These are phyloP conservation scores for Mikania micrantha DNA, from an alignment of 129 eudicot species.

Conservation along the genomic window DNA sequence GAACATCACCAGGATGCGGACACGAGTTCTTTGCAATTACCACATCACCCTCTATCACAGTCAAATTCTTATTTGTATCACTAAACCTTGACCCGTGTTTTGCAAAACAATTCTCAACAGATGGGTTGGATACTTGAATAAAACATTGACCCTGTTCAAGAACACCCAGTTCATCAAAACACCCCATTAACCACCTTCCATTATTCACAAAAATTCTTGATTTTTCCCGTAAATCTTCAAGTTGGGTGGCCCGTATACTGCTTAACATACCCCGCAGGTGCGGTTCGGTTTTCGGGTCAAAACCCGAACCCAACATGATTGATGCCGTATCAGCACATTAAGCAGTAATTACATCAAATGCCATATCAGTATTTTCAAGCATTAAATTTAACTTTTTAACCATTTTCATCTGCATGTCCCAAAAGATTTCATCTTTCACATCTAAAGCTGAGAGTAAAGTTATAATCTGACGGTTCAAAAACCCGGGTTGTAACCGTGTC, in stretches of 20 bases:
- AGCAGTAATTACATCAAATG: slow-evolving; percentile 5
- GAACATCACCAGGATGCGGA: slow-evolving; percentile 1
- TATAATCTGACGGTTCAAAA: slow-evolving; percentile 53
- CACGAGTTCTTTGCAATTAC: slow-evolving; percentile 11
- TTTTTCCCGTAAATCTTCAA: slow-evolving; percentile 4
- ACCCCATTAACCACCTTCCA: slow-evolving; percentile 13
- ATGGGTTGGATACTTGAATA: slow-evolving; percentile 5
- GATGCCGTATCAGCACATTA: slow-evolving; percentile 8
- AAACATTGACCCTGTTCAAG: slow-evolving; percentile 7
- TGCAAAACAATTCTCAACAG: slow-evolving; percentile 3
- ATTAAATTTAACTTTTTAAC: background rate
- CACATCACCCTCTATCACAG: background rate
- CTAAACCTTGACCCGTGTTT: slow-evolving; percentile 9
- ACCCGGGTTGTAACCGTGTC: slow-evolving; percentile 63
- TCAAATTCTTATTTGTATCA: slow-evolving; percentile 1
- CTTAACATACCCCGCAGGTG: slow-evolving; percentile 9
- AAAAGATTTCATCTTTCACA: slow-evolving; percentile 4
- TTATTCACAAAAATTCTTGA: slow-evolving; percentile 2
- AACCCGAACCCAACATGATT: slow-evolving; percentile 10
- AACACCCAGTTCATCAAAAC: slow-evolving; percentile 9
- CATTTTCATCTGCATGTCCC: slow-evolving; percentile 12
- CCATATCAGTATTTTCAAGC: slow-evolving; percentile 4
- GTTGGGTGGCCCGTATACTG: slow-evolving; percentile 2
- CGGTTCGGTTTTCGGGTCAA: slow-evolving; percentile 6
- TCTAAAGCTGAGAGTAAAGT: slow-evolving; percentile 22